Base-by-base conservation (phyloP, 108 stramenopile species). In the Cafeteria roenbergensis region DNA sequence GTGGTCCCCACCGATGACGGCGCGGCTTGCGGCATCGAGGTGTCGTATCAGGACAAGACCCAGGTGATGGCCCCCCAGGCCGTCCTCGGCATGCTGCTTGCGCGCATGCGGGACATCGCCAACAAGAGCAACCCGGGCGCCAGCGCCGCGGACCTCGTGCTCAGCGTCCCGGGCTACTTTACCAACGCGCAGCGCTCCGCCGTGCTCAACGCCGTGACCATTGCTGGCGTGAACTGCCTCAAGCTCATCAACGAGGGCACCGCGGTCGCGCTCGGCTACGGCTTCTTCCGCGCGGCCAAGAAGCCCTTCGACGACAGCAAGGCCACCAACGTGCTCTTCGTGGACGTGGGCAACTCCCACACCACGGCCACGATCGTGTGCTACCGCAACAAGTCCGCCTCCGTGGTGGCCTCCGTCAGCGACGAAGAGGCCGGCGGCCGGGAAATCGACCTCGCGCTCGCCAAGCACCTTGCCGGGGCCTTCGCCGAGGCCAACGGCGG, bases 241-340 rank as follows among this genome's bases (percentile, higher is more conserved):
- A 79, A 92, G 27, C 75, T 98, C 54, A 89, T 95, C 80, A 88
- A 95, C 69, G 96, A 98, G 77, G 79, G 71, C 65, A 98, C 92
- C 9, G 92, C 96, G 32, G 84, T 84, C 2, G 96, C 96, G 29
- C 73, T 95, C 36, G 86, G 89, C n/a, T 98, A 91, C 77, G 96
- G 96, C n/a, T 93, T 95, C 73, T 98, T 91, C 88, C 91, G 91
- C 79, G 86, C 87, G 69, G 88, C 92, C 51, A 81, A 87, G 53
- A 88, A 90, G 73, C 85, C 88, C 71, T 92, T 92, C 65, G 74
- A 73, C 34, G 82, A 77, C 64, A 85, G 87, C 34, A 56, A 82
- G 35, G 75, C 85, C 0, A 88, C 87, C 36, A 80, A 90, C 66
- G 87, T 94, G 58, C 84, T 96, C 82, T 80, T 79, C 52, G 37